Base-by-base conservation (phyloP, 2,329 filamentous ascomycete species). In the Aureobasidium musti region DNA sequence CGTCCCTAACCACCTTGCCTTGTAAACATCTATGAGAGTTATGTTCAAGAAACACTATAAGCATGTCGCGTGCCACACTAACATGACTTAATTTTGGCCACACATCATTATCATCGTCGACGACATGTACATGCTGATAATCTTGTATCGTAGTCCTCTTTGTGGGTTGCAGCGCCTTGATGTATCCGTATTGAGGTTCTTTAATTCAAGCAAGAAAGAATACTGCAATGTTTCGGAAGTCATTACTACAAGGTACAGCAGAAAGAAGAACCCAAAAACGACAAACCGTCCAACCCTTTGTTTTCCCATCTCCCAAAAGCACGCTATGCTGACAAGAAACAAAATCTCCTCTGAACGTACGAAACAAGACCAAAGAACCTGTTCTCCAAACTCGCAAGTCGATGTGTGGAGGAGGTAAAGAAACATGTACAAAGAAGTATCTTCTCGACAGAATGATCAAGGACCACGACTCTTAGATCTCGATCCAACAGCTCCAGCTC, bases 381-480 rank as follows among this genome's bases (percentile, higher is more conserved):
- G 17, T 17, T 5, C 14, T 41, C 26, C 56, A 60, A 47, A 60
- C 14, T 23, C 41, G 28, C 35, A 10, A 43, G 35, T 57, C 2
- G n/a, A 41, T 17, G 26, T 14, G 21, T 26, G 13, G 23, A 45
- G 56, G 11, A 21, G 14, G 19, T n/a, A 14, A 56, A 26, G 5
- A 23, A 47, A n/a, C 26, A 53, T 63, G 47, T 52, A 63, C 60
- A 63, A 43, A 17, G n/a, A 41, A 53, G 17, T n/a, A 30, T n/a
- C 30, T 35, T 43, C 28, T 7, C 14, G 19, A 21, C 1, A 33
- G 17, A 30, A 39, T 30, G 4, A 11, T 26, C 21, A 61, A 61
- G 57, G 43, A 23, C 41, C 57, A 37, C 57, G 57, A 49, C 57
- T 61, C 57, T 61, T 61, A 37, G 41, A 47, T 61, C 57, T 61